Conservation (phyloP, 768 basidiomycete genomes). For the Pleurotus citrinopileatus region DNA sequence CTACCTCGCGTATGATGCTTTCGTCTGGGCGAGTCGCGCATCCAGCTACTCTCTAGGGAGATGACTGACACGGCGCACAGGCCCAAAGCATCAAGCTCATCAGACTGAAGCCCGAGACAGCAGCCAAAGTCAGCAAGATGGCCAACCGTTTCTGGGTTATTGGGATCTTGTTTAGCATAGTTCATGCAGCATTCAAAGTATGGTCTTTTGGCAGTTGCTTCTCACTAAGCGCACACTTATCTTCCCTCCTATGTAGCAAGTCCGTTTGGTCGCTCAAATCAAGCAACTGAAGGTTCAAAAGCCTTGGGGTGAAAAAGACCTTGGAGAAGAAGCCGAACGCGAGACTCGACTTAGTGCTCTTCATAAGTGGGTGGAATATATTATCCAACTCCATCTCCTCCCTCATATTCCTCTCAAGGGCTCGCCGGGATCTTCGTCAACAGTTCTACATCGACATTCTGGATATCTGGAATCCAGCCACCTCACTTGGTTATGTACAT, state of each 20-base stretch:
- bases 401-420: conserved; percentile 31
- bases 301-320: conserved; percentile 62
- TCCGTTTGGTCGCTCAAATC: conserved; percentile 58
- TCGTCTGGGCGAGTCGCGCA: conserved; percentile 71
- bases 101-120: conserved; percentile 55
- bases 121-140: conserved; percentile 55
- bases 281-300: conserved; percentile 45
- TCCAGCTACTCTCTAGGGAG: neutral
- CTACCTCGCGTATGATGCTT: conserved; percentile 78
- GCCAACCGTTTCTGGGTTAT: conserved; percentile 87
- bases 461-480: conserved; percentile 90
- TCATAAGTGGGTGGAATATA: conserved; percentile 39
- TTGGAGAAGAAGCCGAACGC: conserved; percentile 62
- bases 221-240: neutral
- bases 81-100: conserved; percentile 68
- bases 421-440: conserved; percentile 62
- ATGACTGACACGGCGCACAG: conserved; percentile 28
- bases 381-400: neutral
- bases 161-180: conserved; percentile 80
- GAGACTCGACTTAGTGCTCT: conserved; percentile 61
- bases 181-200: conserved; percentile 69
- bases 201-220: conserved; percentile 1
- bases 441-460: conserved; percentile 85
- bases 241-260: conserved; percentile 37
- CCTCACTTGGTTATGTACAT: conserved; percentile 69